Percentiles rank a stretch among this genome's conserved stretches.
Conservation (phyloP, 2,329 filamentous ascomycete genomes). For the Alternaria longipes region DNA sequence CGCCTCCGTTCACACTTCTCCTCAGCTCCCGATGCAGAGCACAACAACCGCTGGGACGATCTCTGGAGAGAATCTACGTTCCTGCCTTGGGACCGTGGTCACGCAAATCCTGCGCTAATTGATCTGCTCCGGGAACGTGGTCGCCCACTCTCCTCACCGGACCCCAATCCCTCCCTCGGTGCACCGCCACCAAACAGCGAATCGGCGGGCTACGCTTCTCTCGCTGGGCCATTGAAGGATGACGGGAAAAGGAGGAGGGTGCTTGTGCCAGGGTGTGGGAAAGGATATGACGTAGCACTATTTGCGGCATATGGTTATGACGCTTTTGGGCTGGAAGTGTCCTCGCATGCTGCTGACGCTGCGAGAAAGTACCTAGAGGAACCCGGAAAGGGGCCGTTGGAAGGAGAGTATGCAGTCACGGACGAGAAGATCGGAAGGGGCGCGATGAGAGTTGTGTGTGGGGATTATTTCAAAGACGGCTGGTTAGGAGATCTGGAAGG, state of each 20-base stretch:
- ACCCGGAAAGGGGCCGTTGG: slow-evolving; percentile 45
- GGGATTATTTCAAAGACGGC: slow-evolving; percentile 72
- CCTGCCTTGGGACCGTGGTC: slow-evolving; percentile 68
- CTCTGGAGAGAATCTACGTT: slow-evolving; percentile 36
- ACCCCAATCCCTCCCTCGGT: slow-evolving; percentile 30
- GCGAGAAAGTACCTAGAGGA: slow-evolving; percentile 55
- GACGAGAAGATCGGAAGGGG: slow-evolving; percentile 60
- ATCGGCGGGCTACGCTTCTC: slow-evolving; percentile 10
- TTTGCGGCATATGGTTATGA: slow-evolving; percentile 80
- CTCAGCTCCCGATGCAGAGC: slow-evolving; percentile 51
- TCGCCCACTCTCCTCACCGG: slow-evolving; percentile 20
- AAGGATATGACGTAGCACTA: slow-evolving; percentile 81
- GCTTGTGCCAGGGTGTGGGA: slow-evolving; percentile 82
- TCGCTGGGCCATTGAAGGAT: slow-evolving; percentile 22
- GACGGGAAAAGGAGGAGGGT: slow-evolving; percentile 62
- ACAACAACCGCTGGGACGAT: slow-evolving; percentile 36
- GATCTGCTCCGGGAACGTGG: slow-evolving; percentile 56
- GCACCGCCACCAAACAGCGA: slow-evolving; percentile 20
- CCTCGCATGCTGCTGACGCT: slow-evolving; percentile 58
- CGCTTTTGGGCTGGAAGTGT: slow-evolving; percentile 76
- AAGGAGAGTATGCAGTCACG: slow-evolving; percentile 55
- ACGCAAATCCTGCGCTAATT: slow-evolving; percentile 66
- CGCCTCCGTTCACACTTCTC: slow-evolving; percentile 55
- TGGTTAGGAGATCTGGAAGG: slow-evolving; percentile 59
- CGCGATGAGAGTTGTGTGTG: slow-evolving; percentile 63